Evolutionary conservation across 164 flowering plant species (phyloP), one percentile per base, ranked within the genome.

Genomic region (Chimonanthus praecox): DNA sequence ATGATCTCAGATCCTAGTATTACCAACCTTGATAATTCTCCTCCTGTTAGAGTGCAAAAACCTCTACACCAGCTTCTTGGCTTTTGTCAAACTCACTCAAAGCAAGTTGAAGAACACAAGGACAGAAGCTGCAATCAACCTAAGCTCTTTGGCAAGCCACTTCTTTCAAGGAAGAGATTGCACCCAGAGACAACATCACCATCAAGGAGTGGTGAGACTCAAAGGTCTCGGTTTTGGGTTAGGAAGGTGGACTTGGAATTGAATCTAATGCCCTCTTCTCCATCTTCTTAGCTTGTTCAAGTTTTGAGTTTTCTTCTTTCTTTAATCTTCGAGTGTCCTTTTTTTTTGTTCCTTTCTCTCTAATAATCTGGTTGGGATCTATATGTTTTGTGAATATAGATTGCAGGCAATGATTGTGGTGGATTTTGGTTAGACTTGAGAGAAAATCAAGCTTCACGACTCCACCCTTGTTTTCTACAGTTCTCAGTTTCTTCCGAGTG

Each of bases 261-360:
- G 73, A 88, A 88, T 85, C 94, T 93, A 75, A 93, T 87, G 96
- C 87, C 90, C 74, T 85, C 91, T 82, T 87, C 92, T 49, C 80
- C 78, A 46, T 84, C 83, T 77, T 86, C 7, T 3, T 63, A 18
- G 9, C 16, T 63, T 63, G 20, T 18, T 20, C 21, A 20, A 20
- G 43, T 63, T 63, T 63, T 9, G 10, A 7, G 8, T 7, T 54
- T 54, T 8, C 20, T 20, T 63, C 44, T 63, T 63, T 16, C 20
- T 63, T 63, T 63, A 7, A 63, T 6, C 20, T 63, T 54, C 8
- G 15, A 7, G 60, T 54, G 45, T 63, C 20, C 18, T 7, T 21
- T n/a, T 3, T 54, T 54, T 54, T 54, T 54, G 5, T 9, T 54
- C 16, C 60, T 54, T 13, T 54, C 33, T 33, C 33, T 33, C 33